Percentiles rank a stretch among this genome's conserved stretches.
Conservation (phyloP, 257 asterid species). For the Solanum gandarillasii region DNA sequence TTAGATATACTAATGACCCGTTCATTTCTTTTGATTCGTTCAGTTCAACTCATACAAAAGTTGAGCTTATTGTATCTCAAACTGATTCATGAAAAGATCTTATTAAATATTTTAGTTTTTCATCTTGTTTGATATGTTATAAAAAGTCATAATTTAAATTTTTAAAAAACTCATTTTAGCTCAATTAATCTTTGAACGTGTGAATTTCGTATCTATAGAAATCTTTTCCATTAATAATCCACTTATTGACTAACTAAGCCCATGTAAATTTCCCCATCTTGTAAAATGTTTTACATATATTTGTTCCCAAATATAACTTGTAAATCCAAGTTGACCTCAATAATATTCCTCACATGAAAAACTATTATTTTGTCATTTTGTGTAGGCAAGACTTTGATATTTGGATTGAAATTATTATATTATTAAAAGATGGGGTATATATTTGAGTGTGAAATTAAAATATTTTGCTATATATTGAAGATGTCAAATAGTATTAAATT, state of each 20-base stretch:
- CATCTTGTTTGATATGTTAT: neutral
- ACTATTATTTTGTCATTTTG: neutral
- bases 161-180: neutral
- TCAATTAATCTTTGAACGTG: neutral
- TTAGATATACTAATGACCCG: neutral
- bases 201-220: neutral
- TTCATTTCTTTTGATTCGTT: neutral
- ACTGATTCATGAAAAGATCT: neutral
- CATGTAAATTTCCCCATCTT: neutral
- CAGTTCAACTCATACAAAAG: neutral
- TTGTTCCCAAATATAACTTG: neutral
- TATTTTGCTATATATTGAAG: neutral
- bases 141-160: neutral
- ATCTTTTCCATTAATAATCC: neutral
- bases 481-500: slow-evolving; percentile 7
- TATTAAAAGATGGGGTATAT: neutral
- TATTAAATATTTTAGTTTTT: neutral
- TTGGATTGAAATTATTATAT: neutral
- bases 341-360: neutral
- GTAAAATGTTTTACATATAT: neutral
- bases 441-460: neutral
- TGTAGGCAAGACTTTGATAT: neutral
- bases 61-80: neutral
- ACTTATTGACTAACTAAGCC: neutral
- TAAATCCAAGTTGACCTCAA: neutral